phyloP scores from a whole-genome alignment of 2,329 filamentous ascomycete species.

The Aspergillus costaricaensis region DNA sequence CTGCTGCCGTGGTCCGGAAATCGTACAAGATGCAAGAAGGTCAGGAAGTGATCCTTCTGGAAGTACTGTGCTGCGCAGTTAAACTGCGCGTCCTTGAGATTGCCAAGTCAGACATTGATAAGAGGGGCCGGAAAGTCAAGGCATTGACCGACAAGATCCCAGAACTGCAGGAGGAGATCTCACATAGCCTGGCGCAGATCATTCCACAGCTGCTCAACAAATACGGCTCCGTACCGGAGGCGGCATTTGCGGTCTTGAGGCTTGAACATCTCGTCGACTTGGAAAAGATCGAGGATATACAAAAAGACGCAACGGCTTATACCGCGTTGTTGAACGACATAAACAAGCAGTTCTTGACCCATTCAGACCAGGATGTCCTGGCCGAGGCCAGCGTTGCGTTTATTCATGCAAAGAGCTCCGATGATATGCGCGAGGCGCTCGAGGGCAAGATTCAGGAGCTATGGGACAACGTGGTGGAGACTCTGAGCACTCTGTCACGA shows the following conservation, averaged over 20 bases:
- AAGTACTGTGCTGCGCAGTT: conserved; percentile 81
- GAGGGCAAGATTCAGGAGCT: conserved; percentile 76
- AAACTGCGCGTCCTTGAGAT: conserved; percentile 70
- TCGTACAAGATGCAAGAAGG: conserved; percentile 71
- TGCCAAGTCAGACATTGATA: conserved; percentile 61
- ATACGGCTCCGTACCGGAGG: conserved; percentile 84
- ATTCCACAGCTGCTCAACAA: conserved; percentile 89
- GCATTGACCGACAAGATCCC: conserved; percentile 61
- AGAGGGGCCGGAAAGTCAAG: conserved; percentile 59
- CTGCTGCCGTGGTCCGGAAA: conserved; percentile 66
- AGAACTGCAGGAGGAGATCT: conserved; percentile 76
- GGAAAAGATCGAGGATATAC: conserved; percentile 82
- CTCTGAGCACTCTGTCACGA: conserved; percentile 70
- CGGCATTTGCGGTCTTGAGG: conserved; percentile 80
- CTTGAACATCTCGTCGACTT: conserved; percentile 85
- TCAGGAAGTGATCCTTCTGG: conserved; percentile 83
- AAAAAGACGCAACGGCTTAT: conserved; percentile 81
- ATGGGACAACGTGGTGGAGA: conserved; percentile 81
- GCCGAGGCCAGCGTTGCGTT: conserved; percentile 81
- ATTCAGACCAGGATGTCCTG: conserved; percentile 82
- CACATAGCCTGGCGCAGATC: conserved; percentile 71
- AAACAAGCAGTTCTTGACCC: conserved; percentile 89
- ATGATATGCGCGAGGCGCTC: conserved; percentile 83
- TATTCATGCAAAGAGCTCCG: conserved; percentile 79
- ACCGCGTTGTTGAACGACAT: conserved; percentile 84